Evolutionary conservation across 805 yeast species (phyloP).

Genomic region (Hanseniaspora vineae): DNA sequence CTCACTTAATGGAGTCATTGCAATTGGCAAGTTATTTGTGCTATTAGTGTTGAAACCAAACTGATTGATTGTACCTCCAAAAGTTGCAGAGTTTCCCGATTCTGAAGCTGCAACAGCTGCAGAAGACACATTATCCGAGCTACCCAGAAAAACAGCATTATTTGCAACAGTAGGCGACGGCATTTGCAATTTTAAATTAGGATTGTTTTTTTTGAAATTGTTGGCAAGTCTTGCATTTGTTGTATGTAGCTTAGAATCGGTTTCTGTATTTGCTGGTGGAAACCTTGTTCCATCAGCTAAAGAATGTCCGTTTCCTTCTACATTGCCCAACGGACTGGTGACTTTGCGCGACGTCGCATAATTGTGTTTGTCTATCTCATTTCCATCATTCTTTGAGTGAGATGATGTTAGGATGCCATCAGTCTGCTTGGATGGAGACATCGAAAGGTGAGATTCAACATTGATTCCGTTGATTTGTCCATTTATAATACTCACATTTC

Average conservation of each 20-base stretch:
- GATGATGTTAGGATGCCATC: too few relatives aligned
- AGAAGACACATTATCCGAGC: too few relatives aligned
- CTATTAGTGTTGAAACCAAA: slow-evolving; percentile 50
- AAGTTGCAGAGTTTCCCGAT: not conserved
- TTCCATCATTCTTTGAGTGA: too few relatives aligned
- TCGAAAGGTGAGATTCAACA: not conserved
- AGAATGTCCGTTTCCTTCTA: too few relatives aligned
- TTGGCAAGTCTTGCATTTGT: slow-evolving; percentile 16
- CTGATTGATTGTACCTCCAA: slow-evolving; percentile 43
- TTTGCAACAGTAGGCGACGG: slow-evolving; percentile 39
- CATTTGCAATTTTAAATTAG: slow-evolving; percentile 58
- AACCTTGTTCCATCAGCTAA: too few relatives aligned
- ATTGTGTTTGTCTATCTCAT: too few relatives aligned
- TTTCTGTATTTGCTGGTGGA: not conserved
- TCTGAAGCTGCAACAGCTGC: not conserved
- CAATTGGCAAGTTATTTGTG: slow-evolving; percentile 37
- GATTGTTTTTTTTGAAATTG: slow-evolving; percentile 32
- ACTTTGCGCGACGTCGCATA: too few relatives aligned
- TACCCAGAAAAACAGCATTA: not conserved
- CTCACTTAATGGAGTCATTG: slow-evolving; percentile 77
- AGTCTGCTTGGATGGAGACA: not conserved
- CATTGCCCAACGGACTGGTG: too few relatives aligned
- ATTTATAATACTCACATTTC: slow-evolving; percentile 4
- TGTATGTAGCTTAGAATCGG: slow-evolving; percentile 3
- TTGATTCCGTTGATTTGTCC: slow-evolving; percentile 2